Percentiles rank a stretch among this genome's conserved stretches.
Evolutionary conservation across 2,329 filamentous ascomycete species (phyloP).

Genomic region (Penicillium verrucosum): DNA sequence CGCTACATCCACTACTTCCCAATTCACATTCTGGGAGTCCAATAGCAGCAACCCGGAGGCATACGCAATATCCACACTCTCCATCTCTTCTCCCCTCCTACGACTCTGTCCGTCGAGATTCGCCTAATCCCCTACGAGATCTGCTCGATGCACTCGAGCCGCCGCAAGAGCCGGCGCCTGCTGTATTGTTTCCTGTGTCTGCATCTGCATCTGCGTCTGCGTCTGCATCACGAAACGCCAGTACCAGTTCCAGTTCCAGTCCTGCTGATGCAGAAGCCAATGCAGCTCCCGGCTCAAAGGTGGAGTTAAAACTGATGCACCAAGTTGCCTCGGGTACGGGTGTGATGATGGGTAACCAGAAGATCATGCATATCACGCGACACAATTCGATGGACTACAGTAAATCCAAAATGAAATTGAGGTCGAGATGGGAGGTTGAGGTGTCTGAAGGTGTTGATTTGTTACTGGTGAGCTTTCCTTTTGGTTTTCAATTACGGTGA

Average conservation of each 20-base stretch:
- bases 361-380: conserved; percentile 18
- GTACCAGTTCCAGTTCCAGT: neutral
- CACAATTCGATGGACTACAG: conserved; percentile 15
- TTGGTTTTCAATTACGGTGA: neutral
- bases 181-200: conserved; percentile 7
- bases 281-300: neutral
- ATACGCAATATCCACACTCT: neutral
- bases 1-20: neutral
- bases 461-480: conserved; percentile 17
- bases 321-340: conserved; percentile 5
- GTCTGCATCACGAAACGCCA: neutral
- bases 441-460: conserved; percentile 25
- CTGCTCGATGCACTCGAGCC: conserved; percentile 23
- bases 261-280: neutral
- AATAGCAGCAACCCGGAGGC: neutral
- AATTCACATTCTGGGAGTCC: neutral
- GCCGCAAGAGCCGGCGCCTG: conserved; percentile 20
- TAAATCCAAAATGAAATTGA: conserved; percentile 7
- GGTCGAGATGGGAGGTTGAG: conserved; percentile 22
- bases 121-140: conserved; percentile 17
- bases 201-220: neutral
- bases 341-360: conserved; percentile 20
- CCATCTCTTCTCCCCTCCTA: conserved; percentile 13
- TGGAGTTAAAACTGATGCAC: conserved; percentile 18
- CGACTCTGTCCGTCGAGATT: conserved; percentile 15